Evolutionary conservation across 2,329 filamentous ascomycete genomes (phyloP).

Genomic region (Parastagonospora avenae): DNA sequence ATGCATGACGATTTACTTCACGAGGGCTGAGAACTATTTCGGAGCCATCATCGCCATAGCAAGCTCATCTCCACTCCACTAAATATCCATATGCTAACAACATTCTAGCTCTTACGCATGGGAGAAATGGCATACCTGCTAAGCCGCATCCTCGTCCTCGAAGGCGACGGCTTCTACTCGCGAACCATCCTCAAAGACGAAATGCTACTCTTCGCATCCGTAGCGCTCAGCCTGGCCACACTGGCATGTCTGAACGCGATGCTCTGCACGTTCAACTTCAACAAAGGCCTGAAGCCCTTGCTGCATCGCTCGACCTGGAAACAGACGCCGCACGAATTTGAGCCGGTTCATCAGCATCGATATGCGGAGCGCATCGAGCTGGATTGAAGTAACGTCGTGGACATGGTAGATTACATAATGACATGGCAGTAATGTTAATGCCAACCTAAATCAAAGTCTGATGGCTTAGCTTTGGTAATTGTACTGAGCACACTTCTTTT

Average conservation of each 20-base stretch:
- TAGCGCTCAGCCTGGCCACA: conserved; percentile 11
- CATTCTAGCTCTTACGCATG: conserved; percentile 13
- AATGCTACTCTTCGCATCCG: conserved; percentile 25
- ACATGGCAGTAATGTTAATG: neutral
- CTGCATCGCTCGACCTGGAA: conserved; percentile 15
- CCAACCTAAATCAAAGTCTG: no score
- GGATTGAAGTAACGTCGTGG: conserved; percentile 1
- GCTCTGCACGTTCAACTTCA: conserved; percentile 26
- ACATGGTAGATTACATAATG: neutral
- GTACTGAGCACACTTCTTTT: no score
- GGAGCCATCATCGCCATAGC: conserved; percentile 20
- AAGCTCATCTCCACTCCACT: neutral
- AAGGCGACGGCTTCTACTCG: conserved; percentile 8
- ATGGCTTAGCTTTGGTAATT: no score
- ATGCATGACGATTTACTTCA: conserved; percentile 13
- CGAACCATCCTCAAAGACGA: conserved; percentile 25
- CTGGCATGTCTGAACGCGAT: conserved; percentile 7
- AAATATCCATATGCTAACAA: neutral
- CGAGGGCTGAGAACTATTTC: conserved; percentile 14
- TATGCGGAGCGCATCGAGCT: conserved; percentile 12
- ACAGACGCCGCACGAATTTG: conserved; percentile 8
- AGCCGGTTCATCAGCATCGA: conserved; percentile 15
- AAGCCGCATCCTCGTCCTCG: conserved; percentile 24
- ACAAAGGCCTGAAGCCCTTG: conserved; percentile 26
- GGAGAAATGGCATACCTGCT: conserved; percentile 26